A percentile compares a stretch with the other conserved stretches of the same genome.
These are phyloP conservation scores for Talaromyces sp. DNA, from an alignment of 2,329 filamentous ascomycete species.

Conservation along the genomic window DNA sequence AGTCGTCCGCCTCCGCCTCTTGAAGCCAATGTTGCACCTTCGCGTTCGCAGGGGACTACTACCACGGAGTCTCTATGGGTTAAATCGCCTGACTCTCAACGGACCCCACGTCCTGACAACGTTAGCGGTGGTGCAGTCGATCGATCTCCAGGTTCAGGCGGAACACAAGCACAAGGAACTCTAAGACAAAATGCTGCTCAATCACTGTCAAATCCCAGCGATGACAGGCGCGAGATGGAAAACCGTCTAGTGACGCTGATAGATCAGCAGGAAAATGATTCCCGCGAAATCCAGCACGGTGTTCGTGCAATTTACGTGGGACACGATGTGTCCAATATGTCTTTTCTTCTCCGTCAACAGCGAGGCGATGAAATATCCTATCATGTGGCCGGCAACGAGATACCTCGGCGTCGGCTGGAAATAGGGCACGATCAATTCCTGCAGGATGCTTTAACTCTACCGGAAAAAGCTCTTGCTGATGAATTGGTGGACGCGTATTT, in stretches of 20 bases:
- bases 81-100: background rate
- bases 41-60: conserved; percentile 7
- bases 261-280: conserved; percentile 48
- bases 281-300: conserved; percentile 48
- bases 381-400: conserved; percentile 47
- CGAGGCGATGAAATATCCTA: conserved; percentile 42
- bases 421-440: conserved; percentile 48
- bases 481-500: conserved; percentile 55
- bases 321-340: conserved; percentile 57
- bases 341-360: conserved; percentile 55
- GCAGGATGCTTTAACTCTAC: conserved; percentile 51
- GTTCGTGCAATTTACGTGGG: conserved; percentile 56
- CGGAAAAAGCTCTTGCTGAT: conserved; percentile 50
- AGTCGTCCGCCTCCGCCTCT: conserved; percentile 37
- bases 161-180: conserved; percentile 1
- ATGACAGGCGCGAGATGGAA: conserved; percentile 44
- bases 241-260: conserved; percentile 54
- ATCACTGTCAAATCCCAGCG: conserved; percentile 37
- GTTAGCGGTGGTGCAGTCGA: background rate
- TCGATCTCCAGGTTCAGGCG: background rate
- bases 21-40: background rate
- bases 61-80: background rate
- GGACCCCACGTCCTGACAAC: background rate
- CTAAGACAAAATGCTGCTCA: conserved; percentile 16
- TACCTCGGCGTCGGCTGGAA: conserved; percentile 43